Evolutionary conservation across 2,329 filamentous ascomycete species (phyloP).

Genomic region (Xylaria sp.): DNA sequence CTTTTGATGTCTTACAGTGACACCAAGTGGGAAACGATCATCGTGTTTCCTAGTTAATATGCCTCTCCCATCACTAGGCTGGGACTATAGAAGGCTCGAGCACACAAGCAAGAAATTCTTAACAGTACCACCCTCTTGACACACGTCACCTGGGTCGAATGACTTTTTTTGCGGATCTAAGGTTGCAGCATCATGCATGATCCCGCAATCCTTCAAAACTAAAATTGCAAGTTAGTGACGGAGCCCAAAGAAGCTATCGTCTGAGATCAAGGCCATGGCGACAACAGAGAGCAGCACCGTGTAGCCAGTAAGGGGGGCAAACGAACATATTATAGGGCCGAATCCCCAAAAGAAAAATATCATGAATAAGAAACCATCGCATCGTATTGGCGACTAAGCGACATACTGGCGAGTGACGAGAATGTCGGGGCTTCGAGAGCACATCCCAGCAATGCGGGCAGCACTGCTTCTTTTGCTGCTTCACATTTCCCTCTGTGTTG

Average conservation of each 20-base stretch:
- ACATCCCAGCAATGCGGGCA: conserved; percentile 13
- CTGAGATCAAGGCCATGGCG: conserved; percentile 2
- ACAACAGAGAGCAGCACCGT: background rate
- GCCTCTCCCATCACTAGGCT: background rate
- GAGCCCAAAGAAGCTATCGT: conserved; percentile 6
- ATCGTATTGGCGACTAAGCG: background rate
- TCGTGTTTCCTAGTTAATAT: conserved; percentile 13
- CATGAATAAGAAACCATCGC: background rate
- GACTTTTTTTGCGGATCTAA: conserved; percentile 11
- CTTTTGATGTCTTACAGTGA: conserved; percentile 6
- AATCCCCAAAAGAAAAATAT: background rate
- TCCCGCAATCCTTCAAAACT: conserved; percentile 7
- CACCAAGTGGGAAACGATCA: conserved; percentile 23
- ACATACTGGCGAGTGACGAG: conserved; percentile 2
- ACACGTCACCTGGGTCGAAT: conserved; percentile 6
- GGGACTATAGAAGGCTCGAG: conserved; percentile 3
- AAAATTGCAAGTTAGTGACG: background rate
- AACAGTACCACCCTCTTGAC: conserved; percentile 17
- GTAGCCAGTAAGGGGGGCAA: background rate
- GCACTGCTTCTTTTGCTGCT: conserved; percentile 35
- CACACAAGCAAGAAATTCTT: conserved; percentile 5
- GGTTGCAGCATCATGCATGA: conserved; percentile 10
- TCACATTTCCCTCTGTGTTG: conserved; percentile 37
- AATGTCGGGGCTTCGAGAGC: conserved; percentile 37
- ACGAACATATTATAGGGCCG: conserved; percentile 10